These are phyloP conservation scores for Raphanus raphanistrum DNA, from an alignment of 345 rosid genomes.

Conservation along the genomic window DNA sequence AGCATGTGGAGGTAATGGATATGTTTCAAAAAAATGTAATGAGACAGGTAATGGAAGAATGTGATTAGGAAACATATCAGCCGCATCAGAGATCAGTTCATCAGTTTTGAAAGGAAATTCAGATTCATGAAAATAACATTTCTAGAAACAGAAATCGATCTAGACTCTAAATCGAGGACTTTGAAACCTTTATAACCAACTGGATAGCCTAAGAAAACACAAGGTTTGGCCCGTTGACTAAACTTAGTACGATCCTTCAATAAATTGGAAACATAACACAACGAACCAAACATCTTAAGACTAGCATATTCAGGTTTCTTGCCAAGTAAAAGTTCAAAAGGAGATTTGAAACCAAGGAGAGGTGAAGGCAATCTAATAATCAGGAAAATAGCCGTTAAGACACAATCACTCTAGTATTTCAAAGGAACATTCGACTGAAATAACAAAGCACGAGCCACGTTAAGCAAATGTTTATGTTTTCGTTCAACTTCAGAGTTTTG, in stretches of 20 bases:
- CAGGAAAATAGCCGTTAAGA: background rate
- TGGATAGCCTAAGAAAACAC: background rate
- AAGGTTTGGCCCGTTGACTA: background rate
- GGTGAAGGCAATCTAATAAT: background rate
- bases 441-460: background rate
- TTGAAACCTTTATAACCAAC: background rate
- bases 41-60: background rate
- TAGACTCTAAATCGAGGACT: background rate
- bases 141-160: no score
- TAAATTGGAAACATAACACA: background rate
- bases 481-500: background rate
- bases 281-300: background rate
- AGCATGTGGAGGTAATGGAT: background rate
- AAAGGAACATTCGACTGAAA: background rate
- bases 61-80: background rate
- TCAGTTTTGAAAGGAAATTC: background rate
- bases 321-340: background rate
- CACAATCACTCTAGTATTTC: background rate
- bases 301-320: background rate
- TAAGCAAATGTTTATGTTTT: no score
- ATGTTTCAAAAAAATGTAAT: background rate
- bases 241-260: no score
- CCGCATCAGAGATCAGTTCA: background rate
- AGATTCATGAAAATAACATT: background rate
- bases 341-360: background rate